Evolutionary conservation across 1,284 basidiomycete species (phyloP).

Genomic region (Inonotus obliquus): DNA sequence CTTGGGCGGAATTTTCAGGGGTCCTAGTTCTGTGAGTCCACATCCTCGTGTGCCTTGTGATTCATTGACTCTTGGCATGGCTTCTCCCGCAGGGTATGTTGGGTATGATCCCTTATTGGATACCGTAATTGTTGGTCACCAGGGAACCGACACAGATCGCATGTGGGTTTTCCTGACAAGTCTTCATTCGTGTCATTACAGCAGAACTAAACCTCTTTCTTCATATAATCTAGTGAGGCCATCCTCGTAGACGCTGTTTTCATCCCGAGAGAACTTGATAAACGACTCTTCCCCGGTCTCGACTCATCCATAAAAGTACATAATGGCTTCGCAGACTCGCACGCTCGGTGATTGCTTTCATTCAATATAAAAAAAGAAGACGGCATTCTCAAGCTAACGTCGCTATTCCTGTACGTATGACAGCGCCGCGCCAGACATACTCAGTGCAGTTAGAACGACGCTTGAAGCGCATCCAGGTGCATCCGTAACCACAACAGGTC

Average conservation of each 20-base stretch:
- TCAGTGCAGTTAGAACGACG: conserved; percentile 42
- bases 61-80: not conserved
- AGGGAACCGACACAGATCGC: conserved; percentile 28
- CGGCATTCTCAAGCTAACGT: conserved; percentile 3
- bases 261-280: conserved; percentile 34
- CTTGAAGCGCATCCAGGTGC: conserved; percentile 34
- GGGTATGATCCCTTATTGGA: conserved; percentile 28
- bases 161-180: conserved; percentile 24
- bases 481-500: conserved; percentile 47
- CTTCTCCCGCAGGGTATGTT: conserved; percentile 30
- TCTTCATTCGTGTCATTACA: no score
- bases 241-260: conserved; percentile 53
- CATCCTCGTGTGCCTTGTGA: conserved; percentile 5
- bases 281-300: conserved; percentile 55
- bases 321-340: conserved; percentile 49
- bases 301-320: conserved; percentile 46
- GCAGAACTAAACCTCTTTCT: not conserved
- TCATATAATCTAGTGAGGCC: conserved; percentile 26
- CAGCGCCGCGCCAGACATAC: conserved; percentile 46
- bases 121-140: conserved; percentile 32
- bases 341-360: conserved; percentile 40
- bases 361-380: not conserved
- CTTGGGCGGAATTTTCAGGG: no score
- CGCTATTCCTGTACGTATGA: not conserved
- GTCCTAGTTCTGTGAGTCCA: conserved; percentile 44